Evolutionary conservation across 345 rosid genomes (phyloP).

Genomic region (Arabidopsis suecica): DNA sequence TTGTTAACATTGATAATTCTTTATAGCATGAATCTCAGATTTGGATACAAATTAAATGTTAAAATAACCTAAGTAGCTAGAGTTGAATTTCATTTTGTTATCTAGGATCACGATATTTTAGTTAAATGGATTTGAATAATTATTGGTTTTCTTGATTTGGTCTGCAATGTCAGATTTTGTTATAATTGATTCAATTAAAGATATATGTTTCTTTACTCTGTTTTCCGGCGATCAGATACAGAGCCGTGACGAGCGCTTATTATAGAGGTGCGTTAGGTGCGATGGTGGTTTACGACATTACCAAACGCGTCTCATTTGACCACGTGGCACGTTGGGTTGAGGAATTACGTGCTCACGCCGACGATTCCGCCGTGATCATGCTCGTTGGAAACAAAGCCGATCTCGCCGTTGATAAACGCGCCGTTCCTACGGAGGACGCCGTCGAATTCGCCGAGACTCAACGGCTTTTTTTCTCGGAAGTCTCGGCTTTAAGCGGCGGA

Average conservation of each 20-base stretch:
- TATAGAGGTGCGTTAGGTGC: constrained; percentile 82
- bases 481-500: constrained; percentile 79
- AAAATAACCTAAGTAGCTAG: not conserved
- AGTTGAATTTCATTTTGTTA: not conserved
- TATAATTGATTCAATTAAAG: not conserved
- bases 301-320: constrained; percentile 68
- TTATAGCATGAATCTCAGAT: not conserved
- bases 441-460: constrained; percentile 83
- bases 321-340: constrained; percentile 78
- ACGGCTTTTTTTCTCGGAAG: constrained; percentile 75
- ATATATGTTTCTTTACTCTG: not conserved
- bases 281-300: constrained; percentile 76
- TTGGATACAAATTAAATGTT: not conserved
- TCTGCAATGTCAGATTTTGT: not conserved
- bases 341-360: constrained; percentile 81
- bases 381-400: constrained; percentile 85
- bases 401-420: constrained; percentile 63
- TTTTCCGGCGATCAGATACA: constrained; percentile 54
- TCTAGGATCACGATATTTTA: not conserved
- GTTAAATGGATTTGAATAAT: not conserved
- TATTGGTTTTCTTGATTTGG: constrained; percentile 13
- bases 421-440: constrained; percentile 71
- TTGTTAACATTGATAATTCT: not conserved
- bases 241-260: constrained; percentile 84
- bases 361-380: constrained; percentile 71